phyloP scores from a whole-genome alignment of 345 rosid species.

The Boechera divaricarpa region DNA sequence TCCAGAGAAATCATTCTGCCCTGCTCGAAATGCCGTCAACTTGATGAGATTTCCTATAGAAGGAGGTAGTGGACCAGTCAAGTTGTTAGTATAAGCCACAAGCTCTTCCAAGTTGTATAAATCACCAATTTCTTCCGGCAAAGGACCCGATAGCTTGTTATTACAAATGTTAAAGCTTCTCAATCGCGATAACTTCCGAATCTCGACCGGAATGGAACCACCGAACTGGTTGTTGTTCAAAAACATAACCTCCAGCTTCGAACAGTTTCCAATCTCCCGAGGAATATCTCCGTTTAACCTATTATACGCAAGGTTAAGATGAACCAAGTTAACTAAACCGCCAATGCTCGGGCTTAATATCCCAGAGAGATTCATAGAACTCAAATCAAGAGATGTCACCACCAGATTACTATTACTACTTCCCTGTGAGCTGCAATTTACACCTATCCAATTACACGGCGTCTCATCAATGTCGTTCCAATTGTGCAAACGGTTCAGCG shows the following conservation, averaged over 20 bases:
- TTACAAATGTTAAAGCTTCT: constrained; percentile 69
- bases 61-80: constrained; percentile 78
- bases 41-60: constrained; percentile 76
- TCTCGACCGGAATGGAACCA: constrained; percentile 67
- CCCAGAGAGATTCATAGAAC: constrained; percentile 82
- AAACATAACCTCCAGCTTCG: constrained; percentile 53
- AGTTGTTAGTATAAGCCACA: constrained; percentile 78
- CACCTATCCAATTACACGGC: constrained; percentile 87
- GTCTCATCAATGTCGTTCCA: constrained; percentile 76
- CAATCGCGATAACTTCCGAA: constrained; percentile 53
- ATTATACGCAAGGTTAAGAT: constrained; percentile 73
- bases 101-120: constrained; percentile 68
- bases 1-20: constrained; percentile 84
- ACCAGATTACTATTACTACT: constrained; percentile 43
- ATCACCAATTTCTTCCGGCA: constrained; percentile 73
- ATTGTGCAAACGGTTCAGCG: constrained; percentile 51
- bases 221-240: constrained; percentile 73
- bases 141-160: constrained; percentile 74
- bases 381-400: constrained; percentile 70
- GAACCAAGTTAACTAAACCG: constrained; percentile 58
- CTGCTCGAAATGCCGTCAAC: constrained; percentile 65
- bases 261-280: constrained; percentile 73
- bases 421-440: constrained; percentile 67
- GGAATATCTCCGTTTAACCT: constrained; percentile 64
- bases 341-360: constrained; percentile 71